Base-by-base conservation (phyloP, 2,329 filamentous ascomycete species). In the Cadophora sp. region DNA sequence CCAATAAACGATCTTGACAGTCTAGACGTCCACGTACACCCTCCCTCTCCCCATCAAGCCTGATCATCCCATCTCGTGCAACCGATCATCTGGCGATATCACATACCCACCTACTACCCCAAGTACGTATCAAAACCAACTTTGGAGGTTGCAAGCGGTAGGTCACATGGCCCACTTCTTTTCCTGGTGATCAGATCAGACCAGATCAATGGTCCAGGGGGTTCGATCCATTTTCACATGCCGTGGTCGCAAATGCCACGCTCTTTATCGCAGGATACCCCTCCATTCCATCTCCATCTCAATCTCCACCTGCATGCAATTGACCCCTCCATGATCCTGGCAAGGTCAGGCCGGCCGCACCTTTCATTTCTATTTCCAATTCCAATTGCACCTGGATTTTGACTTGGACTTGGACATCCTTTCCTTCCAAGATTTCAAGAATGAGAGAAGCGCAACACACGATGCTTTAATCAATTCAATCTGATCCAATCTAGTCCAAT, bases 101-200 rank as follows among this genome's bases (percentile, higher is more conserved):
- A 11, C 34, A 8, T 37, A 8, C 34, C 34, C 14, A 2, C 7
- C 34, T 37, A 4, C 7, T 9, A 37, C 34, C 9, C 34, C 40
- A 19, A 43, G 40, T 16, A 16, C 40, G 40, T 37, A 43, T 19
- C 40, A 4, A 43, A 43, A 19, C 12, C 12, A 19, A 3, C 37
- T 16, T 34, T 34, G 55, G 51, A 31, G 55, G 55, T 58, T 31
- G 31, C n/a, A 29, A 37, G 14, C 27, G 16, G 19, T 11, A 37
- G 29, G 55, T 58, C 55, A 58, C 55, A 58, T 58, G 55, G 55
- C 55, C 19, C 55, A 37, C 55, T 58, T 24, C 55, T 37, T 22
- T 34, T 6, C 43, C 43, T 48, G 43, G 43, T 48, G 43, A 48
- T 48, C 19, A 22, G 43, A 48, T 48, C 43, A 55, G 8, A 11